Evolutionary conservation across 805 yeast genomes (phyloP), one percentile per base, ranked within the genome.

Genomic region (Ogataea zsoltii): DNA sequence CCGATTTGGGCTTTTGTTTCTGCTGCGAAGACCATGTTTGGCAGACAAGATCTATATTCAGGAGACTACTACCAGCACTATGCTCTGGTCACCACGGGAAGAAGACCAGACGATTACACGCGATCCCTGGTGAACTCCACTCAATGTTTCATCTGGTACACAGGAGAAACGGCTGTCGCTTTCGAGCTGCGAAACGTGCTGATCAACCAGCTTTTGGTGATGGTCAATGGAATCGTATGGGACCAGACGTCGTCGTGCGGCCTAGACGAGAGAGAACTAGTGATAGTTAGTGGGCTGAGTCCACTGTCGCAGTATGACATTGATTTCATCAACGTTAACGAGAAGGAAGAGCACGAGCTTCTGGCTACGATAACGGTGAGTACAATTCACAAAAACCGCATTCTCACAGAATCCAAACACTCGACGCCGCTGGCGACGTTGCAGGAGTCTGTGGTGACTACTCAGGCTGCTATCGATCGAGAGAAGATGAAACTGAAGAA

Each of bases 211-310:
- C 58, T 75, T 5, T 65, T 70, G 37, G 74, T 73, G 11, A 64
- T 70, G 44, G 88, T 84, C 4, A 83, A 84, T 55, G 88, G 88
- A 17, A 74, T 83, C 17, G 72, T 77, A 12, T 84, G 90, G 90
- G 76, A 81, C 19, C 88, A 82, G 56, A 79, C 80, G 1, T 72
- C 81, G 0, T 70, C 77, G 31, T 80, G 80, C 38, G 68, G 70
- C 13, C 59, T 69, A 14, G 67, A 67, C 17, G 73, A 74, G 26
- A 76, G 76, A 36, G 78, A 76, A 42, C 66, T 75, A 41, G 71
- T 81, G n/a, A 73, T 81, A 1, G 79, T 84, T 14, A 76, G 80
- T 53, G 89, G 89, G 0, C 65, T 84, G 31, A 79, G 83, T 25
- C 87, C 88, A 1, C 60, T 74, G 15, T 77, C 85, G 10, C 83